Base-by-base conservation (phyloP, 371 early-diverging fungal genomes). In the Dinochytrium kinnereticum region DNA sequence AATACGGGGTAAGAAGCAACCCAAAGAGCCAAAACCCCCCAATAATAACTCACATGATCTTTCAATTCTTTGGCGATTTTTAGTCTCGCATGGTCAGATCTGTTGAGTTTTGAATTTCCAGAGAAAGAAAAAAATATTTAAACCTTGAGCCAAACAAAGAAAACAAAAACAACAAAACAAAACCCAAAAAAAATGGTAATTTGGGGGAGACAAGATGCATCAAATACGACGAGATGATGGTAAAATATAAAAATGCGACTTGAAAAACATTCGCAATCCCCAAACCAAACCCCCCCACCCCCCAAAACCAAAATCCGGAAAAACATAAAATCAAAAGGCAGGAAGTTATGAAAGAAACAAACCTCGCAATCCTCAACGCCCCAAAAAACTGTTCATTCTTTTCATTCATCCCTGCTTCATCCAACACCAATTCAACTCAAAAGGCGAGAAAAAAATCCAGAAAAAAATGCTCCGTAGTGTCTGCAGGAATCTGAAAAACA, bases 301-400 rank as follows among this genome's bases (percentile, higher is more conserved):
- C 30, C 57, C 57, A 44, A 44, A 44, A 44, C 44, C 30, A 26
- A 26, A 44, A 44, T 55, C 57, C 57, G 26, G 10, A 19, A 7
- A 10, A 55, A 55, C 30, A 19, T 30, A 19, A 19, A 30, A 10
- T 26, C 57, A 15, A n/a, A 13, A 15, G 49, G 49, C n/a, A n/a
- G 15, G n/a, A 49, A 15, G 15, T 55, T 26, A 5, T 24, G 7
- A 10, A 30, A 44, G 19, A 44, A 44, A 10, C 57, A 17, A 10
- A 55, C 57, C 57, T 55, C 21, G 57, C 57, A 30, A 17, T 55
- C 57, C 30, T 55, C 57, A 55, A 55, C 57, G 57, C 57, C 26
- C 21, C 30, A 30, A 55, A 55, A 55, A 15, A 55, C 57, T 55
- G 57, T 26, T 55, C 57, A 30, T 30, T 55, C 57, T 55, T 55